Base-by-base conservation (phyloP, 352 stramenopile genomes). In the Aphanomyces astaci region DNA sequence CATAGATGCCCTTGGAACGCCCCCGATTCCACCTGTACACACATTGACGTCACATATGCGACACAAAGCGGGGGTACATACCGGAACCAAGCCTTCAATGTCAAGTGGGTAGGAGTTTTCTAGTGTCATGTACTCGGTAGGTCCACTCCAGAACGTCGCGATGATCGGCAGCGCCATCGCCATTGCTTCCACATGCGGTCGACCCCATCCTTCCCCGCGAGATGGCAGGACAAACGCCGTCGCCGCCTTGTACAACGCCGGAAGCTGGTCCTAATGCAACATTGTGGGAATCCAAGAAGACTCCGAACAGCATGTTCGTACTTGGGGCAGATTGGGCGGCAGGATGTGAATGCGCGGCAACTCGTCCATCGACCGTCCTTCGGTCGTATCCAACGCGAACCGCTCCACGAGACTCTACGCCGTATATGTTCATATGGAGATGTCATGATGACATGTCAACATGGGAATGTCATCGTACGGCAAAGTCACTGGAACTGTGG, bases 121-220 rank as follows among this genome's bases (percentile, higher is more conserved):
- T 22, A 89, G 70, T 1, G 84, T 95, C 86, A 96, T 94, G 70
- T 89, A 96, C 60, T 95, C 87, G 3, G 86, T 94, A 0, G 85
- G 87, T 11, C 92, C 92, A 59, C 86, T 96, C 87, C 89, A 98
- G 70, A 93, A 96, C 9, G 90, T 98, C 17, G 90, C 88, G 33
- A 97, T 93, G 3, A 98, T 74, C 15, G 90, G 88, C 27, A 90
- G 70, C 4, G 78, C 90, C 86, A 96, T 97, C 2, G 88, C 78
- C 94, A 98, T 98, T 7, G 92, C 92, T 64, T 98, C 94, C 1
- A 97, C 88, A 64, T 97, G 89, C 15, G 92, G 91, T 17, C 94
- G 81, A 3, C 94, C 91, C 93, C 92, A 98, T 31, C 93, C 92
- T 80, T 98, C 93, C n/a, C 93, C 93, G 54, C 91, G 76, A 3